Conservation (phyloP, 257 asterid genomes). For the Scutellaria galericulata region DNA sequence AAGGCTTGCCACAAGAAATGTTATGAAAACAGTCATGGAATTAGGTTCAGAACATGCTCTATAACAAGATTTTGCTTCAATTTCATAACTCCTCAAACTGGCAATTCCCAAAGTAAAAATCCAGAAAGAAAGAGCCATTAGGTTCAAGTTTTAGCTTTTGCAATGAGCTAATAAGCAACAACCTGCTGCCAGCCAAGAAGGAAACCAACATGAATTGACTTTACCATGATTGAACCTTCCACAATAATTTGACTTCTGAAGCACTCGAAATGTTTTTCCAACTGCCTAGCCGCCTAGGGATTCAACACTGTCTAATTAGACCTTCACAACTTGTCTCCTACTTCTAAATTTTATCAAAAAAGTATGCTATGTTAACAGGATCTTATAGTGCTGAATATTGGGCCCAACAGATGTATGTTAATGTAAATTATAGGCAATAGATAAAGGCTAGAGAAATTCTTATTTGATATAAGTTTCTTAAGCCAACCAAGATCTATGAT, state of each 20-base stretch:
- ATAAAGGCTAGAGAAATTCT: constrained; percentile 15
- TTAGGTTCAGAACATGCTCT: neutral
- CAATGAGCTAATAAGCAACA: neutral
- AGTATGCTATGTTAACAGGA: neutral
- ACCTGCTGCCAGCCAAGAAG: neutral
- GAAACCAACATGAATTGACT: neutral
- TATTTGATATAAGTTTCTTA: neutral
- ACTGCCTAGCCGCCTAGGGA: neutral
- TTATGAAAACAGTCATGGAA: neutral
- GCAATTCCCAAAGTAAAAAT: constrained; percentile 2
- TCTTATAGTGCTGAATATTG: constrained; percentile 3
- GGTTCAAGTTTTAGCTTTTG: constrained; percentile 1
- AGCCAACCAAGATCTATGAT: neutral
- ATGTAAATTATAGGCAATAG: constrained; percentile 4
- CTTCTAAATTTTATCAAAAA: constrained; percentile 1
- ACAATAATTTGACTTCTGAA: neutral
- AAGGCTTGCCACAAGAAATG: neutral
- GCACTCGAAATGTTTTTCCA: neutral
- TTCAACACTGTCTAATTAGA: neutral
- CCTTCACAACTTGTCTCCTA: constrained; percentile 14
- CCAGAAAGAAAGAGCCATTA: neutral
- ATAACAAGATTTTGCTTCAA: neutral
- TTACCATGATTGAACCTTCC: neutral
- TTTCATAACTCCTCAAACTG: neutral
- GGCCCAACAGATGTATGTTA: neutral